Evolutionary conservation across 257 asterid species (phyloP), one percentile per base, ranked within the genome.

Genomic region (Phtheirospermum japonicum): DNA sequence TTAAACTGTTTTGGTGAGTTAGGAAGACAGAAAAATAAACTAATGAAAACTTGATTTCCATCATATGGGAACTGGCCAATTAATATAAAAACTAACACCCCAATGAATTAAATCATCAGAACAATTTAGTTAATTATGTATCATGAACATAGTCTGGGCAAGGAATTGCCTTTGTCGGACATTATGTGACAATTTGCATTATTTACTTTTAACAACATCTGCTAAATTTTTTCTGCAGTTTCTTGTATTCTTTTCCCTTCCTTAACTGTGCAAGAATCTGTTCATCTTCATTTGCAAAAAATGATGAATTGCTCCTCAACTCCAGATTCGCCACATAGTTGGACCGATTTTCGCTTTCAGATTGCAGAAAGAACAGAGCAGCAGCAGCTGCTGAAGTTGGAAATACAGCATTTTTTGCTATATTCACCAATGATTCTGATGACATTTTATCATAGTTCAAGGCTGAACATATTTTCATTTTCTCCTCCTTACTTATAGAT

Each of bases 371-470:
- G 13, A 36, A 54, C 39, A 61, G 28, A 62, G 83, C 80, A 49
- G 55, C 43, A 42, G 46, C 67, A 28, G 51, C 68, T 19, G 78
- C 75, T 54, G 60, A 64, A 51, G 63, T 71, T 20, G 88, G 86
- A 69, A 82, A 87, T 4, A 36, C 75, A 11, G 28, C 42, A 58
- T 81, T 75, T 9, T 55, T 59, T 14, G 79, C 73, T 16, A 76
- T 28, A 17, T 78, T 63, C 16, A 63, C 17, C 64, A 68, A 50
- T 17, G 58, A 63, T 26, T 59, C 64, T 18, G 64, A 60, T 14
- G 90, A 75, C 17, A 82, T 75, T 76, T 84, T 82, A 6, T 78
- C 81, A 57, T 59, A 58, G 20, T 72, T 74, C 68, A 87, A 72
- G 3, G 48, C 83, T n/a, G 76, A 23, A 40, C 85, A 73, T 2